A percentile compares a stretch with the other conserved stretches of the same genome.
Evolutionary conservation across 2,329 filamentous ascomycete species (phyloP).

Genomic region (Cercospora sp.): DNA sequence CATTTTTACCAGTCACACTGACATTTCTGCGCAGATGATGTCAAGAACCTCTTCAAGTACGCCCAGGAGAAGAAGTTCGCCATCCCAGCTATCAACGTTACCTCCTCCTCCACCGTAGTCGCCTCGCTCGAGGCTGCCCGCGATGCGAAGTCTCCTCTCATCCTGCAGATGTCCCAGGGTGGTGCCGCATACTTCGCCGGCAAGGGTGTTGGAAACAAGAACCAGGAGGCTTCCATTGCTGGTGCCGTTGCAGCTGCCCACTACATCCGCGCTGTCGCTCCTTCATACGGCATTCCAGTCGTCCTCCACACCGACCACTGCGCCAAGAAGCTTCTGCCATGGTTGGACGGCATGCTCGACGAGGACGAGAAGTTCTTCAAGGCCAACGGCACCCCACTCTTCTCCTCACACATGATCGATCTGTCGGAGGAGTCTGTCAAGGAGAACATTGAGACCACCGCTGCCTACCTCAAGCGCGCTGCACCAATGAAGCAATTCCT

Average conservation of each 20-base stretch:
- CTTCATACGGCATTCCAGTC: constrained; percentile 84
- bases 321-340: constrained; percentile 98
- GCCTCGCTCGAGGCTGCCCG: constrained; percentile 91
- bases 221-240: constrained; percentile 85
- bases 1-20: constrained; percentile 13
- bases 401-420: constrained; percentile 98
- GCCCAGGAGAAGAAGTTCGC: constrained; percentile 85
- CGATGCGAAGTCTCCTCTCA: constrained; percentile 85
- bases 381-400: constrained; percentile 85
- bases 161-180: constrained; percentile 91
- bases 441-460: constrained; percentile 89
- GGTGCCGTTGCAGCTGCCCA: constrained; percentile 87
- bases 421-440: constrained; percentile 87
- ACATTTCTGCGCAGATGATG: constrained; percentile 23
- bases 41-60: constrained; percentile 74
- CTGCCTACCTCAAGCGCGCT: constrained; percentile 88
- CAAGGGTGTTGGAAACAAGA: constrained; percentile 73
- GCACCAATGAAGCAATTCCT: constrained; percentile 98
- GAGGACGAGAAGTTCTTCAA: constrained; percentile 96
- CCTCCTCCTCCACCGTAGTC: constrained; percentile 84
- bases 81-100: constrained; percentile 76
- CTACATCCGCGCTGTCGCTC: constrained; percentile 87
- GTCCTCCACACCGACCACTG: constrained; percentile 97
- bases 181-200: constrained; percentile 67
- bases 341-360: constrained; percentile 94